Evolutionary conservation across 1,284 basidiomycete species (phyloP).

Genomic region (Entoloma clypeatum): DNA sequence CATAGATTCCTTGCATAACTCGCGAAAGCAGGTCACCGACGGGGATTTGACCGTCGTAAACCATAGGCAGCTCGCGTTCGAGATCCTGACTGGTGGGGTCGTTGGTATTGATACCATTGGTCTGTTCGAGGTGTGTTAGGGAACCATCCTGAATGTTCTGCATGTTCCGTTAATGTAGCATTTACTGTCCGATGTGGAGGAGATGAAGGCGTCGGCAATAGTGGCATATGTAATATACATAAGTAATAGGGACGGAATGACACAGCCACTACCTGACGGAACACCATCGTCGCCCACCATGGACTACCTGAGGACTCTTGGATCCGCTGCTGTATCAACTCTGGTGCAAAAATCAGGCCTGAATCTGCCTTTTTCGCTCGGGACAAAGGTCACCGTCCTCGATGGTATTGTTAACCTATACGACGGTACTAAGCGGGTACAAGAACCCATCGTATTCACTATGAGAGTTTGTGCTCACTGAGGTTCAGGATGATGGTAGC

Average conservation of each 20-base stretch:
- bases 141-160: not conserved
- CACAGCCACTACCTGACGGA: conserved; percentile 14
- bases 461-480: conserved; percentile 10
- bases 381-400: conserved; percentile 66
- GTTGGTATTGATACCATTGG: conserved; percentile 22
- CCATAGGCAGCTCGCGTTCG: conserved; percentile 72
- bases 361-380: conserved; percentile 85
- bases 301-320: conserved; percentile 82
- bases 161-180: not conserved
- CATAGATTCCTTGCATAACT: conserved; percentile 76
- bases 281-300: conserved; percentile 35
- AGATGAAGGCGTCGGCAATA: too few species aligned
- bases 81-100: conserved; percentile 56
- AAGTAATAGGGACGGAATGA: too few species aligned
- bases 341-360: conserved; percentile 89
- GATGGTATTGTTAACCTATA: conserved; percentile 86
- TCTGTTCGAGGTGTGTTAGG: conserved; percentile 7
- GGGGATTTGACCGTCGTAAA: conserved; percentile 71
- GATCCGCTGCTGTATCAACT: conserved; percentile 83
- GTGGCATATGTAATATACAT: too few species aligned
- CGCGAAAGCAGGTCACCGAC: conserved; percentile 75
- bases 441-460: conserved; percentile 21
- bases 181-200: not conserved
- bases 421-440: conserved; percentile 83
- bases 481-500: conserved; percentile 79